Evolutionary conservation across 371 early-diverging fungal genomes (phyloP).

Genomic region (Cokeromyces recurvatus): DNA sequence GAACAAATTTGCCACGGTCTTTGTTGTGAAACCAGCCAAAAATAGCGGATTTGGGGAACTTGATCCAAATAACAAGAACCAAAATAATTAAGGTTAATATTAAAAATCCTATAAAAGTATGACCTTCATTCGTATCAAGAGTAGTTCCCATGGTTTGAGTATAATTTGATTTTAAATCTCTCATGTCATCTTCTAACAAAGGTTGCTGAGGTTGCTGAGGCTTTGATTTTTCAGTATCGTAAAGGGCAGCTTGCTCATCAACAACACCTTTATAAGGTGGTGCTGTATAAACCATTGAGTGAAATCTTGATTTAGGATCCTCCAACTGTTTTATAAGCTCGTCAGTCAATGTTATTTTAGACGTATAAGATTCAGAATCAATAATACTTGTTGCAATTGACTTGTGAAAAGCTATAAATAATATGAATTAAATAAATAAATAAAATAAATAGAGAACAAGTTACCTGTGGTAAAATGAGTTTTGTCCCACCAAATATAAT

Average conservation of each 20-base stretch:
- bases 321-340: conserved; percentile 8
- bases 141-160: neutral
- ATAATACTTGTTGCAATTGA: conserved; percentile 32
- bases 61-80: conserved; percentile 9
- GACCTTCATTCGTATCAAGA: neutral
- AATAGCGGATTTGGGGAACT: neutral
- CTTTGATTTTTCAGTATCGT: conserved; percentile 7
- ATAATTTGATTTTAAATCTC: neutral
- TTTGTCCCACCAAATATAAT: conserved; percentile 46
- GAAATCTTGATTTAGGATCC: conserved; percentile 14
- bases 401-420: conserved; percentile 25
- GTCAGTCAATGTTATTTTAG: conserved; percentile 7
- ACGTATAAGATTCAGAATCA: conserved; percentile 28
- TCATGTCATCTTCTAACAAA: conserved; percentile 15
- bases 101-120: conserved; percentile 4
- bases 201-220: conserved; percentile 5
- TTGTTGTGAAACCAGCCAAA: neutral
- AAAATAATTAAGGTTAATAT: neutral
- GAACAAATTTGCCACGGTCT: conserved; percentile 9
- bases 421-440: neutral
- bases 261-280: conserved; percentile 21
- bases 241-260: conserved; percentile 15
- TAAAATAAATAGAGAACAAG: neutral
- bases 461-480: conserved; percentile 42
- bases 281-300: conserved; percentile 18